Conservation (phyloP, 108 stramenopile genomes). For the Fragilaria radians region DNA sequence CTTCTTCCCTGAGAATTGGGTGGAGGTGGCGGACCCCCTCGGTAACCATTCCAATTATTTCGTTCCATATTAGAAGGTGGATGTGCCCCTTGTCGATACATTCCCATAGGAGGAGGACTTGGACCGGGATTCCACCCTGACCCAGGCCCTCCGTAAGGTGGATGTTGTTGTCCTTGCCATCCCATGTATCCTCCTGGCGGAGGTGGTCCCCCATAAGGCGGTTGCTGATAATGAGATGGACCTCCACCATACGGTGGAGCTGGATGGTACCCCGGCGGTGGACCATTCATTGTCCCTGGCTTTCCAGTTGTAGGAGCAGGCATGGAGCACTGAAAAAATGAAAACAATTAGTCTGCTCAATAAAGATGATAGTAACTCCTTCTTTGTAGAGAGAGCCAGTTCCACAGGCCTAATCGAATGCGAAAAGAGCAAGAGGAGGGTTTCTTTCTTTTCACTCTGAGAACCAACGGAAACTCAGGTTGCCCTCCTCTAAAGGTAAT, state of each 20-base stretch:
- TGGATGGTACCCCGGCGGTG: conserved; percentile 8
- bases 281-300: not conserved
- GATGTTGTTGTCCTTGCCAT: conserved; percentile 12
- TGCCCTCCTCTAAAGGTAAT: too few species aligned
- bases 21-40: conserved; percentile 9
- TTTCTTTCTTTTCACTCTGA: too few species aligned
- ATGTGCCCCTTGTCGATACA: conserved; percentile 12
- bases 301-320: not conserved
- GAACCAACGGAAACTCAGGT: too few species aligned
- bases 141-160: conserved; percentile 10
- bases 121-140: conserved; percentile 18
- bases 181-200: conserved; percentile 32
- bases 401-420: too few species aligned
- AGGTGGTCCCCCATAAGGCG: conserved; percentile 17
- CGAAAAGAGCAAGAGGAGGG: too few species aligned
- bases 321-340: too few species aligned
- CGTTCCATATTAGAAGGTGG: not conserved
- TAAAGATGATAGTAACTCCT: too few species aligned
- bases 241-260: conserved; percentile 2
- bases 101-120: conserved; percentile 20
- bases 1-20: conserved; percentile 2
- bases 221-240: not conserved
- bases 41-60: not conserved
- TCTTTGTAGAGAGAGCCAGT: too few species aligned
- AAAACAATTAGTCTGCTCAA: too few species aligned